Conservation (phyloP, 2,329 filamentous ascomycete species). For the Parafenestella ontariensis region DNA sequence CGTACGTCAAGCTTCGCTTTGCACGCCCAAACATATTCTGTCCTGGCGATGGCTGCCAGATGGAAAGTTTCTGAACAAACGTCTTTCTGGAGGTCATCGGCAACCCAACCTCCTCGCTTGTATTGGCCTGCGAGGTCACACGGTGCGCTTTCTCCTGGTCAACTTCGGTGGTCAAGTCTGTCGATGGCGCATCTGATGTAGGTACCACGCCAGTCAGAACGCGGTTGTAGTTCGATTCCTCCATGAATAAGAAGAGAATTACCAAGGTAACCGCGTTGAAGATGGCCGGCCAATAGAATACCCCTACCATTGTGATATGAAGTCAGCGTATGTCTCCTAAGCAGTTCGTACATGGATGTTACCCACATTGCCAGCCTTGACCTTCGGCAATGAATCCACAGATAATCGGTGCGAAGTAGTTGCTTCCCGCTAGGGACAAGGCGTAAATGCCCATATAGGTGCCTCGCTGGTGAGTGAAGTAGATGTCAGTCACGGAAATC, state of each 20-base stretch:
- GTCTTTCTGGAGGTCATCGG: slow-evolving; percentile 26
- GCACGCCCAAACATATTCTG: slow-evolving; percentile 26
- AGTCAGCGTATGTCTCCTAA: background rate
- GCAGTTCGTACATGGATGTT: background rate
- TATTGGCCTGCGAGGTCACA: slow-evolving; percentile 19
- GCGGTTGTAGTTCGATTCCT: slow-evolving; percentile 65
- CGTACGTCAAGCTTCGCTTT: slow-evolving; percentile 32
- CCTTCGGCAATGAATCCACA: slow-evolving; percentile 47
- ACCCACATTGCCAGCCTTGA: slow-evolving; percentile 37
- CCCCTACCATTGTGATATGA: slow-evolving; percentile 24
- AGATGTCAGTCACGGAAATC: slow-evolving; percentile 54
- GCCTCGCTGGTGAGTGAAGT: slow-evolving; percentile 46
- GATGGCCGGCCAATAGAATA: slow-evolving; percentile 62
- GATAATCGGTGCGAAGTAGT: slow-evolving; percentile 48
- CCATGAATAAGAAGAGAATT: slow-evolving; percentile 65
- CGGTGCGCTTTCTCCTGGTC: slow-evolving; percentile 34
- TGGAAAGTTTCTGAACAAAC: slow-evolving; percentile 25
- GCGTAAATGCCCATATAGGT: slow-evolving; percentile 43
- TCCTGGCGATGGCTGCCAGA: slow-evolving; percentile 29
- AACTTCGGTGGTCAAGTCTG: background rate
- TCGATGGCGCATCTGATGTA: slow-evolving; percentile 11
- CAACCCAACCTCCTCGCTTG: slow-evolving; percentile 11
- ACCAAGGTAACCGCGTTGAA: slow-evolving; percentile 58
- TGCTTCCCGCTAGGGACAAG: slow-evolving; percentile 42
- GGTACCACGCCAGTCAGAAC: slow-evolving; percentile 27